phyloP scores from a whole-genome alignment of 2,329 filamentous ascomycete species.

The Talaromyces sp. region DNA sequence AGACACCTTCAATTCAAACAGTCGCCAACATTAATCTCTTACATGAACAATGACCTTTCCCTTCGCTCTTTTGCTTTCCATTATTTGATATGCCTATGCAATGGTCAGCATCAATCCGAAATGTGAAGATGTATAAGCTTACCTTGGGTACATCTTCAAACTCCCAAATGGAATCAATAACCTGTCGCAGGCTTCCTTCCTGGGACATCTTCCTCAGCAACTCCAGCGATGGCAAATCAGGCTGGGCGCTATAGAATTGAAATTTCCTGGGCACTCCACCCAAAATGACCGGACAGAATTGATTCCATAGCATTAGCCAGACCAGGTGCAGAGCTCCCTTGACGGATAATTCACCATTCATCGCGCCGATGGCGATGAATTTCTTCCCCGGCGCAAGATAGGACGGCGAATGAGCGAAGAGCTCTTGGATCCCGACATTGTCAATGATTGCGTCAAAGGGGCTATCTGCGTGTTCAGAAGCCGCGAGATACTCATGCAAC shows the following conservation, averaged over 20 bases:
- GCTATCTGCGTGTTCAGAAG: neutral
- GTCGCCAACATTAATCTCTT: neutral
- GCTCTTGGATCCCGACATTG: slow-evolving; percentile 3
- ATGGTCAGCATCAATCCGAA: neutral
- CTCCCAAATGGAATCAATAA: slow-evolving; percentile 4
- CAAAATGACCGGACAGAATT: neutral
- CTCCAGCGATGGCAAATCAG: neutral
- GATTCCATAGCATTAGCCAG: neutral
- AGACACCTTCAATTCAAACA: neutral
- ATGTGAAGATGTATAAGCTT: neutral
- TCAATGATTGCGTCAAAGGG: slow-evolving; percentile 7
- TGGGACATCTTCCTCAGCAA: neutral
- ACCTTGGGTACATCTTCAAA: slow-evolving; percentile 7
- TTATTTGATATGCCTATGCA: slow-evolving; percentile 3
- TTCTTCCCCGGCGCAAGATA: slow-evolving; percentile 2
- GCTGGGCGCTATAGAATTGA: neutral
- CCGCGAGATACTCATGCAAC: neutral
- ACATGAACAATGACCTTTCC: slow-evolving; percentile 6
- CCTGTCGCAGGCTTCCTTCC: neutral
- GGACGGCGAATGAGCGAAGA: neutral
- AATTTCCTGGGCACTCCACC: slow-evolving; percentile 2
- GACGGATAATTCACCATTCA: neutral
- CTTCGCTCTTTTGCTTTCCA: slow-evolving; percentile 7
- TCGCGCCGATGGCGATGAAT: neutral
- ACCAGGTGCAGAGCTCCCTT: neutral